Evolutionary conservation across 2,329 filamentous ascomycete genomes (phyloP).

Genomic region (Fusarium verrucosum): DNA sequence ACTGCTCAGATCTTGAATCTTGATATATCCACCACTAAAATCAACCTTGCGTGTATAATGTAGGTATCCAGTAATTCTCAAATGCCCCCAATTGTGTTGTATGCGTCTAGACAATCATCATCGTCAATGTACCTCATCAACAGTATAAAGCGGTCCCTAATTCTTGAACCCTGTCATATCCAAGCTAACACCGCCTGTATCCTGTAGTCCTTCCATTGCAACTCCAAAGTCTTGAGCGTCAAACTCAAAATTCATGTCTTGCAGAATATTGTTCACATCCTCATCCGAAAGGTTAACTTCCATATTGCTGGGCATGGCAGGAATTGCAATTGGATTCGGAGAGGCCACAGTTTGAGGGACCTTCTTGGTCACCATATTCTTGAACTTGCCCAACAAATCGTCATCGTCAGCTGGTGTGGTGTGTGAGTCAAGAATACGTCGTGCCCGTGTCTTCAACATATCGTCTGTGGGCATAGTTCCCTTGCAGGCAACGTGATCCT

Average conservation of each 20-base stretch:
- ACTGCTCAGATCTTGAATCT: not conserved
- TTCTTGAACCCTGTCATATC: slow-evolving; percentile 35
- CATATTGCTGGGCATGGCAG: slow-evolving; percentile 45
- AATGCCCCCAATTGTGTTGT: not conserved
- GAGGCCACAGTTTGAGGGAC: slow-evolving; percentile 31
- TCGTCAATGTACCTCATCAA: slow-evolving; percentile 29
- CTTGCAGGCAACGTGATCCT: slow-evolving; percentile 49
- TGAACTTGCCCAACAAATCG: slow-evolving; percentile 64
- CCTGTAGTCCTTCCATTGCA: slow-evolving; percentile 44
- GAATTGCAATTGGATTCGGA: slow-evolving; percentile 3
- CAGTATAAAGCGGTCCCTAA: slow-evolving; percentile 40
- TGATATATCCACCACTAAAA: slow-evolving; percentile 21
- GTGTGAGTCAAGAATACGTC: slow-evolving; percentile 57
- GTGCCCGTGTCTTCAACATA: slow-evolving; percentile 57
- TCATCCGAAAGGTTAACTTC: slow-evolving; percentile 51
- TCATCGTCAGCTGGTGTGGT: slow-evolving; percentile 65
- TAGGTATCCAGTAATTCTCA: not conserved
- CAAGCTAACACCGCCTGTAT: slow-evolving; percentile 46
- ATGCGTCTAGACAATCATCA: slow-evolving; percentile 7
- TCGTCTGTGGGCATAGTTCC: slow-evolving; percentile 60
- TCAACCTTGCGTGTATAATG: not conserved
- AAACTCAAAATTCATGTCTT: slow-evolving; percentile 57
- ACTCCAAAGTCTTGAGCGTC: slow-evolving; percentile 43
- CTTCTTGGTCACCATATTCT: slow-evolving; percentile 53
- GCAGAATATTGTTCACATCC: slow-evolving; percentile 54